Percentiles rank a stretch among this genome's conserved stretches.
Conservation (phyloP, 495 filamentous ascomycete genomes). For the Aspergillus sclerotioniger region DNA sequence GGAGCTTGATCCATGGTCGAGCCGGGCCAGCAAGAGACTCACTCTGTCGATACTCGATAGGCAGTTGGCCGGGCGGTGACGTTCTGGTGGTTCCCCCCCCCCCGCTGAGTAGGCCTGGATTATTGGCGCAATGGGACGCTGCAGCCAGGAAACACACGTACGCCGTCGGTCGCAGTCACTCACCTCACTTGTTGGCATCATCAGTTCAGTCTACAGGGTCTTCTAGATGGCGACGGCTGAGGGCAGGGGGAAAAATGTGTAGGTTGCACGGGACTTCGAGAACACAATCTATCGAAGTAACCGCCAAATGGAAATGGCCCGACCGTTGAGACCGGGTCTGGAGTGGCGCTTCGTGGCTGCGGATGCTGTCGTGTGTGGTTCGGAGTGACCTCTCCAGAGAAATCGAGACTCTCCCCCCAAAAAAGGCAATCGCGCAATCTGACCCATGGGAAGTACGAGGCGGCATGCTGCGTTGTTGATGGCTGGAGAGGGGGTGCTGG, state of each 20-base stretch:
- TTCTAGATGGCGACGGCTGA: neutral
- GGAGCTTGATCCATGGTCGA: conserved; percentile 1
- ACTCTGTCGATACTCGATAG: too few relatives aligned
- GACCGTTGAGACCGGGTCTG: conserved; percentile 7
- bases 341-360: conserved; percentile 7
- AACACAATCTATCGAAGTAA: neutral
- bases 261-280: conserved; percentile 5
- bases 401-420: neutral
- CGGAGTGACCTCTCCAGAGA: conserved; percentile 1
- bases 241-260: neutral
- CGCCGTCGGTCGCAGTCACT: neutral
- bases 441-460: conserved; percentile 5
- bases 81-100: neutral
- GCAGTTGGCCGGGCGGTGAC: conserved; percentile 6
- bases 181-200: neutral
- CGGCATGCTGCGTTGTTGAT: neutral
- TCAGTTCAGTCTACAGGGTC: neutral
- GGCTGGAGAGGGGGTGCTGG: conserved; percentile 1
- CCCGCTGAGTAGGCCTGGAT: too few relatives aligned
- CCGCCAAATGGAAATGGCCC: conserved; percentile 1
- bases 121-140: neutral
- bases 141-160: conserved; percentile 1
- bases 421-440: neutral
- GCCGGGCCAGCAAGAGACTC: neutral
- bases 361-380: conserved; percentile 3